phyloP scores from a whole-genome alignment of 495 filamentous ascomycete species.

The Penicillium herquei region DNA sequence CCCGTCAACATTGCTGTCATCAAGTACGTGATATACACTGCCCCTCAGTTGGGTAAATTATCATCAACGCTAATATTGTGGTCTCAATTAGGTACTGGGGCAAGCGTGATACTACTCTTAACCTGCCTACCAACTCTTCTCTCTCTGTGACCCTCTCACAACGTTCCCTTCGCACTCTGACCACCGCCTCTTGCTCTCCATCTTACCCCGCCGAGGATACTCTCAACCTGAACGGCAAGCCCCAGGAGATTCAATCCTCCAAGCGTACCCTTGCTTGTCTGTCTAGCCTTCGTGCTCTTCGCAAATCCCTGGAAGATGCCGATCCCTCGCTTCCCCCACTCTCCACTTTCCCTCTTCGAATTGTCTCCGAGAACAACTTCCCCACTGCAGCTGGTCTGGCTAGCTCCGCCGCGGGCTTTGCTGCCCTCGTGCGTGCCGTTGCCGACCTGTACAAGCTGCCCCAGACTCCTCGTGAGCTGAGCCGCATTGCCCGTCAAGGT shows the following conservation, averaged over 20 bases:
- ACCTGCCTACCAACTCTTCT: constrained; percentile 96
- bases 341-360: constrained; percentile 67
- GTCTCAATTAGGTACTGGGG: constrained; percentile 80
- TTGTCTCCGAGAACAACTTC: constrained; percentile 97
- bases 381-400: constrained; percentile 97
- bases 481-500: constrained; percentile 88
- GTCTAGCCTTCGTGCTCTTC: constrained; percentile 73
- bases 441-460: constrained; percentile 87
- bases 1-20: constrained; percentile 99
- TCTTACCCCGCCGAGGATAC: constrained; percentile 68
- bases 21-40: constrained; percentile 60
- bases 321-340: constrained; percentile 75
- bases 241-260: constrained; percentile 74
- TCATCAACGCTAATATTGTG: too few species aligned
- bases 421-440: constrained; percentile 88
- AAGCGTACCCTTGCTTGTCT: constrained; percentile 91
- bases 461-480: constrained; percentile 73
- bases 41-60: constrained; percentile 12
- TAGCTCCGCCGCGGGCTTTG: constrained; percentile 89
- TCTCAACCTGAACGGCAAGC: constrained; percentile 78
- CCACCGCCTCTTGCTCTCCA: constrained; percentile 87
- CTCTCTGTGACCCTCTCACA: constrained; percentile 95
- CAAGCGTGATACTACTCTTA: constrained; percentile 87
- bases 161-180: constrained; percentile 88
- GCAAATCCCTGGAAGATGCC: constrained; percentile 67